Percentiles rank a stretch among this genome's conserved stretches.
Conservation (phyloP, 192 early-diverging fungal genomes). For the Coemansia sp. region DNA sequence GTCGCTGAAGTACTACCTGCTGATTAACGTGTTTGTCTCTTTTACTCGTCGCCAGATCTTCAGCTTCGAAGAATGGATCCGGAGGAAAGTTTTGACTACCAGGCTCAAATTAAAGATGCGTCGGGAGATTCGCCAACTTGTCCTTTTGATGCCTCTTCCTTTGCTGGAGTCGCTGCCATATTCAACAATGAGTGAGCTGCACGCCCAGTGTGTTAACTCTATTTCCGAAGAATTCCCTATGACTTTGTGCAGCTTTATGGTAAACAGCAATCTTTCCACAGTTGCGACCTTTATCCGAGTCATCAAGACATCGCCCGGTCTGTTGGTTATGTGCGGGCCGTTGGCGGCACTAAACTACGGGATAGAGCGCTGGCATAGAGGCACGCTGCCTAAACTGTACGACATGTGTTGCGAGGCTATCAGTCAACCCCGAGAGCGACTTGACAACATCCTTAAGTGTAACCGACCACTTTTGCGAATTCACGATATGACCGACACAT, state of each 20-base stretch:
- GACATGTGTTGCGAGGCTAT: background rate
- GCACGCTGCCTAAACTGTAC: too few species aligned
- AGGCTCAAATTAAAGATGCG: constrained; percentile 3
- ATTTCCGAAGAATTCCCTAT: too few species aligned
- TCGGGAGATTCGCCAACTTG: background rate
- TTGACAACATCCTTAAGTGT: background rate
- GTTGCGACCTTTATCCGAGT: constrained; percentile 8
- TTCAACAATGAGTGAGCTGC: background rate
- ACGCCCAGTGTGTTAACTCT: background rate
- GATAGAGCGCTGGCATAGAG: background rate
- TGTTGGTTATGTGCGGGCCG: background rate
- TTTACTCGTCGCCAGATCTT: constrained; percentile 13
- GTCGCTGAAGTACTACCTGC: constrained; percentile 29
- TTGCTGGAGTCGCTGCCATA: constrained; percentile 13
- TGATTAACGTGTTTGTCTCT: constrained; percentile 19
- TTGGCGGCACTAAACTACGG: background rate
- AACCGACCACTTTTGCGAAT: constrained; percentile 13
- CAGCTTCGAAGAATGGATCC: background rate
- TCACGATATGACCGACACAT: constrained; percentile 1
- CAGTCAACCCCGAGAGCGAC: background rate
- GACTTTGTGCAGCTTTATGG: background rate
- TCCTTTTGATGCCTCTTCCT: constrained; percentile 18
- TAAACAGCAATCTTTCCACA: background rate
- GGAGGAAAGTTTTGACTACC: constrained; percentile 14
- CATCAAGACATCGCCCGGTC: background rate